Percentiles rank a stretch among this genome's conserved stretches.
phyloP scores from a whole-genome alignment of 1,284 basidiomycete species.

The Irpex rosettiformis region DNA sequence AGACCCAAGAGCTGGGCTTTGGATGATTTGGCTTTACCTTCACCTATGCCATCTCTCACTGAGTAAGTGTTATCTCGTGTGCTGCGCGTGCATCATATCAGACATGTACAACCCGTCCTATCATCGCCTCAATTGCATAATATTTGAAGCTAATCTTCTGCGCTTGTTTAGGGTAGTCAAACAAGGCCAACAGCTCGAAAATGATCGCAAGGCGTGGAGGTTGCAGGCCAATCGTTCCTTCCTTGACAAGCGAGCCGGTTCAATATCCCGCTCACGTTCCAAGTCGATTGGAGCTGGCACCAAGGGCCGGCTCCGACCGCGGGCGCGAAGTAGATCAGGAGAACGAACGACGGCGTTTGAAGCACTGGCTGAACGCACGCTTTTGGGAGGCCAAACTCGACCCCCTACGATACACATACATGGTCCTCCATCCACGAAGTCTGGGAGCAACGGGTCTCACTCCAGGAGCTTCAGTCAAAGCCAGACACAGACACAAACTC shows the following conservation, averaged over 20 bases:
- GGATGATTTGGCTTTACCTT: conserved; percentile 57
- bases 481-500: conserved; percentile 9
- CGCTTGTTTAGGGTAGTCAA: conserved; percentile 51
- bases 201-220: conserved; percentile 65
- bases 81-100: background rate
- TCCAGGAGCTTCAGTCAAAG: conserved; percentile 5
- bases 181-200: conserved; percentile 54
- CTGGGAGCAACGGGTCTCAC: conserved; percentile 2
- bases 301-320: conserved; percentile 23
- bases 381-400: conserved; percentile 57
- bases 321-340: conserved; percentile 20
- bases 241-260: conserved; percentile 59
- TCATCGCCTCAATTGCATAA: background rate
- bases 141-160: background rate
- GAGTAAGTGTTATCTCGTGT: conserved; percentile 39
- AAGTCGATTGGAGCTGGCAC: conserved; percentile 45
- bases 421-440: conserved; percentile 12
- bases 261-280: conserved; percentile 56
- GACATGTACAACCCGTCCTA: background rate
- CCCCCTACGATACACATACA: conserved; percentile 44
- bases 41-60: conserved; percentile 56
- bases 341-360: conserved; percentile 38
- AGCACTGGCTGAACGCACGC: conserved; percentile 56
- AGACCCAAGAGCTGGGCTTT: conserved; percentile 49
- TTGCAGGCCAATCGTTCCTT: conserved; percentile 57